phyloP scores from a whole-genome alignment of 768 basidiomycete species.

The Goffeauzyma gilvescens region DNA sequence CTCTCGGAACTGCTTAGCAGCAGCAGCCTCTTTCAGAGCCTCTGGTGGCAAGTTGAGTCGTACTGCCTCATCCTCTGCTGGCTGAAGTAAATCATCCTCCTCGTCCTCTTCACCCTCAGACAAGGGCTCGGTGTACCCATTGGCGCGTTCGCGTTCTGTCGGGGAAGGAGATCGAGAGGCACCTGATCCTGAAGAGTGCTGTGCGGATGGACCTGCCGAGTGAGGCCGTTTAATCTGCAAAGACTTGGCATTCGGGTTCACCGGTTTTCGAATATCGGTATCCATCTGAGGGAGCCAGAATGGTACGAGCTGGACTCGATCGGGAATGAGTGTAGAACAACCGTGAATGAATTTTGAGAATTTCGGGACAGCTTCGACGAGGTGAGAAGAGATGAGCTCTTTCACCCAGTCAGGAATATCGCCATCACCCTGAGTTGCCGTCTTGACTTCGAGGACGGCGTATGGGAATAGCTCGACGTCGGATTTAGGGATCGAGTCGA shows the following conservation, averaged over 20 bases:
- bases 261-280: slow-evolving; percentile 81
- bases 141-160: slow-evolving; percentile 11
- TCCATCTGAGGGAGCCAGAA: slow-evolving; percentile 47
- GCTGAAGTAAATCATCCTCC: slow-evolving; percentile 37
- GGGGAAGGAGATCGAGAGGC: slow-evolving; percentile 35
- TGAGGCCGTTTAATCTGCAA: slow-evolving; percentile 45
- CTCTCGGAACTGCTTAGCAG: slow-evolving; percentile 72
- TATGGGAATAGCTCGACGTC: slow-evolving; percentile 95
- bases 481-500: slow-evolving; percentile 49
- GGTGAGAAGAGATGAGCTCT: slow-evolving; percentile 82
- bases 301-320: slow-evolving; percentile 84
- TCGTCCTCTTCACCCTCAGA: slow-evolving; percentile 93
- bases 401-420: slow-evolving; percentile 91
- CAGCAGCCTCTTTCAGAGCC: slow-evolving; percentile 46
- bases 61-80: slow-evolving; percentile 63
- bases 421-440: slow-evolving; percentile 89
- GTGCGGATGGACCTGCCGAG: too few relatives aligned
- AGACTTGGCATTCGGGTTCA: slow-evolving; percentile 51
- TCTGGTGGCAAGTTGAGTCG: slow-evolving; percentile 52
- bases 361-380: slow-evolving; percentile 95
- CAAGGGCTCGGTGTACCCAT: slow-evolving; percentile 80
- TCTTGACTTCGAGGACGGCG: slow-evolving; percentile 88
- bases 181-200: slow-evolving; percentile 25
- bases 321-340: slow-evolving; percentile 75
- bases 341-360: slow-evolving; percentile 93